These are phyloP conservation scores for Chlamydomonas eustigma DNA, from an alignment of 139 green algal genomes.

Conservation along the genomic window DNA sequence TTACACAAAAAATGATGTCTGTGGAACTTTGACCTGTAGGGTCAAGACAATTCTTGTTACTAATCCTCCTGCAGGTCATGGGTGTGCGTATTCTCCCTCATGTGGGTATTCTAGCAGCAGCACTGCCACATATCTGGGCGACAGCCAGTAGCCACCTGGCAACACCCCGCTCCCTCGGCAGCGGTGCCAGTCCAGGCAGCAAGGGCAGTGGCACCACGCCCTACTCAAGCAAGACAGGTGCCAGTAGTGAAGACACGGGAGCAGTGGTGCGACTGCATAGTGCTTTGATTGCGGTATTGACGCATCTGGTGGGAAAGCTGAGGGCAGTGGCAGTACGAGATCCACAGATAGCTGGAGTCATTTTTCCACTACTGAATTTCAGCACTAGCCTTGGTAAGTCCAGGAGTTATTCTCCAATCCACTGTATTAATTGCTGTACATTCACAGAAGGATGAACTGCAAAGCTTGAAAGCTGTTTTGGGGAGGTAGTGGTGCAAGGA, in stretches of 20 bases:
- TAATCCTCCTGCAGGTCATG: conserved; percentile 30
- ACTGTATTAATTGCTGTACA: no score
- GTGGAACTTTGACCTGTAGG: no score
- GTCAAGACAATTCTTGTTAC: no score
- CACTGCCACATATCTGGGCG: conserved; percentile 51
- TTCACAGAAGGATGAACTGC: no score
- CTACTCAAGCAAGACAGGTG: not conserved
- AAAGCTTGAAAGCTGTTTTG: no score
- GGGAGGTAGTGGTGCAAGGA: no score
- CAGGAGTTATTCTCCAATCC: not conserved
- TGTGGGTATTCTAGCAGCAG: conserved; percentile 51
- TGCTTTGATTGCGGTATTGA: conserved; percentile 64
- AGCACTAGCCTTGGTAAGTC: conserved; percentile 41
- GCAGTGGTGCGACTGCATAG: conserved; percentile 59
- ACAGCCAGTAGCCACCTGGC: conserved; percentile 13
- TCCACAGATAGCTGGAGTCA: conserved; percentile 31
- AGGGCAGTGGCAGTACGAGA: conserved; percentile 7
- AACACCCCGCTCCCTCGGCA: not conserved
- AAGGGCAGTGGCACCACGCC: not conserved
- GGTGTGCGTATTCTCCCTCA: conserved; percentile 53
- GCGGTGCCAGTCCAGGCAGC: not conserved
- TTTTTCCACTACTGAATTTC: conserved; percentile 63
- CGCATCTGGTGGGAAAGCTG: conserved; percentile 53
- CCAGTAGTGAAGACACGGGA: conserved; percentile 30
- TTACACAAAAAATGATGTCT: no score